Evolutionary conservation across 2,329 filamentous ascomycete species (phyloP), one percentile per base, ranked within the genome.

Genomic region (Pseudocercospora musae): DNA sequence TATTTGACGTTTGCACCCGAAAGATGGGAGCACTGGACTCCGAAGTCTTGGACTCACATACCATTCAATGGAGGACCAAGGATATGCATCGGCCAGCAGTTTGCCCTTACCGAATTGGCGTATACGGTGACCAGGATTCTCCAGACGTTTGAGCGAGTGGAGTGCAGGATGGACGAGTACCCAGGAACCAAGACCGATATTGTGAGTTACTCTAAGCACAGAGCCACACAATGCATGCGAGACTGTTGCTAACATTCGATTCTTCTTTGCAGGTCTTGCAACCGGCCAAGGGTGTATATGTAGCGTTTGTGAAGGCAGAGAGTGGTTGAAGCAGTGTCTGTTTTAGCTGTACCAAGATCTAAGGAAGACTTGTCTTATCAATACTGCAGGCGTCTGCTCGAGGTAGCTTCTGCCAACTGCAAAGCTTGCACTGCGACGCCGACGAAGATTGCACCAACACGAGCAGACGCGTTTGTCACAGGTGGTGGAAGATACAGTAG

Each of bases 1-100:
- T 71, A 77, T 5, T 65, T 73, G 2, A 62, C 69, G 5, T 84
- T 81, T 59, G 75, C 76, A 4, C 82, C 82, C 0, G 82, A 84
- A 60, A 69, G 82, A 33, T 84, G 81, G 81, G 76, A 81, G 15
- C 65, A 63, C 0, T 83, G 81, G 81, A 80, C 77, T 6, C 81
- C 81, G 0, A 80, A 79, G 65, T 68, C 69, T 11, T 84, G 81
- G 81, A 79, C 78, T 0, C 81, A 77, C 57, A 74, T 81, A 2
- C 80, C 80, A 0, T 82, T 82, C 67, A 81, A 81, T 55, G 80
- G 79, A 3, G 79, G 80, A 0, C 79, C 80, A 3, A 66, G 80
- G 1, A 81, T 82, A n/a, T 82, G 80, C 62, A 78, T 82, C 37
- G 80, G 80, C 0, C 80, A 82, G 73, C 79, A 82, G 61, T 82